Conservation (phyloP, 176 grass and related monocot genomes). For the Pharus latifolius region DNA sequence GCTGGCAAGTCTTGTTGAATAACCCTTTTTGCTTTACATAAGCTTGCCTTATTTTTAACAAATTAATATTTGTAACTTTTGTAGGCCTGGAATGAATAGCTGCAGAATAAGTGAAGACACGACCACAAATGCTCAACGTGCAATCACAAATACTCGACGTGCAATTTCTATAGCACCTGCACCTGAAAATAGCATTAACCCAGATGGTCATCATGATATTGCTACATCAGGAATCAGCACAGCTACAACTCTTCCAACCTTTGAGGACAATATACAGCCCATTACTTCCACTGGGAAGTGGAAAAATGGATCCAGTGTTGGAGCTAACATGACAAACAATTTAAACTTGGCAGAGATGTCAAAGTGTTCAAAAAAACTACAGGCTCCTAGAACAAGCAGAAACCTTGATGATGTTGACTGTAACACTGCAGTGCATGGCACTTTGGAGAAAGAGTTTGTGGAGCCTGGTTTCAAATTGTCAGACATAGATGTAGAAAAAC, state of each 20-base stretch:
- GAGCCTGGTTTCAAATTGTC: not conserved
- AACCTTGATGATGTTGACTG: slow-evolving; percentile 21
- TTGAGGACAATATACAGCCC: slow-evolving; percentile 14
- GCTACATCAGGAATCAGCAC: slow-evolving; percentile 2
- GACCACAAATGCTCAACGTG: slow-evolving; percentile 38
- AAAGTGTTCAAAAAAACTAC: slow-evolving; percentile 32
- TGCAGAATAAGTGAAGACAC: slow-evolving; percentile 53
- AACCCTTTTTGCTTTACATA: not conserved
- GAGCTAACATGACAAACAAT: slow-evolving; percentile 11
- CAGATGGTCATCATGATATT: slow-evolving; percentile 28
- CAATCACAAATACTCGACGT: slow-evolving; percentile 31
- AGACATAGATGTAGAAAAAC: not conserved
- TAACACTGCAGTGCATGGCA: not conserved
- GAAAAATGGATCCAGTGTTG: slow-evolving; percentile 29
- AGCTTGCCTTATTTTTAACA: slow-evolving; percentile 11
- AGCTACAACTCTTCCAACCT: not conserved
- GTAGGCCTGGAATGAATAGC: slow-evolving; percentile 56
- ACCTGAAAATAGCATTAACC: slow-evolving; percentile 23
- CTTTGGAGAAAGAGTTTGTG: not conserved
- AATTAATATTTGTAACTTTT: slow-evolving; percentile 19
- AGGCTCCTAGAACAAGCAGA: slow-evolving; percentile 14
- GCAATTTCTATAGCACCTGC: slow-evolving; percentile 29
- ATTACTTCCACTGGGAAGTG: slow-evolving; percentile 8
- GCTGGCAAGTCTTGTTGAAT: slow-evolving; percentile 10
- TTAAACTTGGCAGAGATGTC: slow-evolving; percentile 9